Base-by-base conservation (phyloP, 768 basidiomycete species). In the Phlegmacium glaucopus region DNA sequence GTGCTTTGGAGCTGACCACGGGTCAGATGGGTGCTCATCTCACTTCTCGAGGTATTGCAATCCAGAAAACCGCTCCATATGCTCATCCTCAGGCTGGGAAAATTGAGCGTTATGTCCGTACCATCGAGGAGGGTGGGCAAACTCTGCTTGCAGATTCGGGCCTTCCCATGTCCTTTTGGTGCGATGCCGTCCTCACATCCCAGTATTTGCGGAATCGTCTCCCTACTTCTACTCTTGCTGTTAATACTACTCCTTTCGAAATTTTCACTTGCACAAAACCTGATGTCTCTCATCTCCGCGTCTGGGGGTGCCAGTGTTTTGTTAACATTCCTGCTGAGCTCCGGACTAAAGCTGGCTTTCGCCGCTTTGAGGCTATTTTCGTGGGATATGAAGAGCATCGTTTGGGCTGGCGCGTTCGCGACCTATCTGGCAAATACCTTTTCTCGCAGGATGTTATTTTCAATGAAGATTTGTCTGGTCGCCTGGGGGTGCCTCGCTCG, bases 41-140 rank as follows among this genome's bases (percentile, higher is more conserved):
- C 13, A 26, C 9, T 16, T 47, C 36, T 0, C 25, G 39, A 9
- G 68, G 65, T 0, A 64, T 68, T 9, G 12, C 26, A 0, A 43
- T 56, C 1, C 61, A 66, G 35, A 10, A 52, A 0, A 56, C 62
- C 4, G 57, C 52, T 0, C 61, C 67, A 0, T 66, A 68, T 52
- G 57, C 63, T 1, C 65, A 69, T 34, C 54, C 59, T 6, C 65
- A 69, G 51, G 69, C 69, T 49, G 59, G 67, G 0, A 62, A 62
- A 30, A 58, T 51, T 1, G 62, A 71, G 38, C 47, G 60, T 0
- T 63, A 58, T 34, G 60, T 70, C 13, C 41, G 58, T 0, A 66
- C 61, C 0, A 48, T 68, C 1, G 52, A 63, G 18, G 62, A 63
- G 12, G 46, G 50, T 4, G 54, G 52, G 3, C 54, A 55, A 11